Conservation (phyloP, 2,329 filamentous ascomycete genomes). For the Delphinella strobiligena region DNA sequence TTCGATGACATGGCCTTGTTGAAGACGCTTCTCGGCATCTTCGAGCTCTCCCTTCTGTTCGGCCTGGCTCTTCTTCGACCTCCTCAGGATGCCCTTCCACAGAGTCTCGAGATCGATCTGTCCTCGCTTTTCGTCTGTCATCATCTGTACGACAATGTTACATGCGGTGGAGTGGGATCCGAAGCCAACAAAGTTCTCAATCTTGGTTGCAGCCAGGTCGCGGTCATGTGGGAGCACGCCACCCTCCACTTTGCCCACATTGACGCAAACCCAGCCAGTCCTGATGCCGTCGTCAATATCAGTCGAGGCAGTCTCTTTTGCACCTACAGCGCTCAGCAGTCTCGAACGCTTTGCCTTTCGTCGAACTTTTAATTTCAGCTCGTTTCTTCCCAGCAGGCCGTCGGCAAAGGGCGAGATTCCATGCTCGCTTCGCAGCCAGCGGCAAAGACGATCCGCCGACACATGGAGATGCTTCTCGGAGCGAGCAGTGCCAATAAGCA, state of each 20-base stretch:
- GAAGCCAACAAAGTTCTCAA: slow-evolving; percentile 60
- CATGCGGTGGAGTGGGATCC: slow-evolving; percentile 46
- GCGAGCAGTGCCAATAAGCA: slow-evolving; percentile 84
- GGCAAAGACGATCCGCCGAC: slow-evolving; percentile 75
- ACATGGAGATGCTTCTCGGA: slow-evolving; percentile 90
- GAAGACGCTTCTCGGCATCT: slow-evolving; percentile 5
- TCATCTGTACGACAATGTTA: slow-evolving; percentile 57
- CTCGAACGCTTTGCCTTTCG: slow-evolving; percentile 72
- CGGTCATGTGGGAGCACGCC: slow-evolving; percentile 42
- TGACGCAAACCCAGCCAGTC: slow-evolving; percentile 94
- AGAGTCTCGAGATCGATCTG: slow-evolving; percentile 56
- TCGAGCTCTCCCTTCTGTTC: slow-evolving; percentile 5
- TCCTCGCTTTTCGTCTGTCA: slow-evolving; percentile 57
- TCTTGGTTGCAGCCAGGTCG: slow-evolving; percentile 15
- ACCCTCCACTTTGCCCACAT: slow-evolving; percentile 63
- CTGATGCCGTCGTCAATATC: slow-evolving; percentile 71
- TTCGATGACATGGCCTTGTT: slow-evolving; percentile 2
- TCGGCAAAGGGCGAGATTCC: slow-evolving; percentile 69
- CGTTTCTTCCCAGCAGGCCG: slow-evolving; percentile 77
- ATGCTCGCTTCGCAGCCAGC: slow-evolving; percentile 67
- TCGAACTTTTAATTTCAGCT: slow-evolving; percentile 76
- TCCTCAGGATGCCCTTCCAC: slow-evolving; percentile 41
- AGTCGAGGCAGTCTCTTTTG: slow-evolving; percentile 42
- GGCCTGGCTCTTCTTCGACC: slow-evolving; percentile 24
- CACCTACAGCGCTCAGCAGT: slow-evolving; percentile 61